These are phyloP conservation scores for Pichia eremophila DNA, from an alignment of 805 yeast species.

Conservation along the genomic window DNA sequence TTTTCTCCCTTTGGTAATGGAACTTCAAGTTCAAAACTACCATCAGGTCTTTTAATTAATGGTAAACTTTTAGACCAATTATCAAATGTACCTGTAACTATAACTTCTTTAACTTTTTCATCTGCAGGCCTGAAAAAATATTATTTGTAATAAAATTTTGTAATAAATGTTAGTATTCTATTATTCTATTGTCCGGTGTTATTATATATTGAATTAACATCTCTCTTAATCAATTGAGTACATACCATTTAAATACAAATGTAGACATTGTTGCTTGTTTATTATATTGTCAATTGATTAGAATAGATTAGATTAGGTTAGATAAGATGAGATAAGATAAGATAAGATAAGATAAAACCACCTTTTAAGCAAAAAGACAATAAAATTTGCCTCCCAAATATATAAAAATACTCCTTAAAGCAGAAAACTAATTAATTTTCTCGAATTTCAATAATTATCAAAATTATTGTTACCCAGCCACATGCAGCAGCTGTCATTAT, in stretches of 20 bases:
- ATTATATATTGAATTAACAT: too few relatives aligned
- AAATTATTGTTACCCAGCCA: too few relatives aligned
- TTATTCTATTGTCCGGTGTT: not conserved
- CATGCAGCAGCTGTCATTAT: too few relatives aligned
- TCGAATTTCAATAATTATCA: too few relatives aligned
- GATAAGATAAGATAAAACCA: too few relatives aligned
- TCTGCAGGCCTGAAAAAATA: slow-evolving; percentile 21
- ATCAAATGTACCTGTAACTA: slow-evolving; percentile 54
- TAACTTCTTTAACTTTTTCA: slow-evolving; percentile 24
- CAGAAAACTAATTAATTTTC: too few relatives aligned
- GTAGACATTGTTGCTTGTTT: not conserved
- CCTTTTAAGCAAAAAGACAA: too few relatives aligned
- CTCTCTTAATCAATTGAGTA: not conserved
- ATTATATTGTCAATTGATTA: too few relatives aligned
- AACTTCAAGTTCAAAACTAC: slow-evolving; percentile 24
- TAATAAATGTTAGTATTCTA: not conserved
- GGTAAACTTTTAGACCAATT: slow-evolving; percentile 44
- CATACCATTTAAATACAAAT: slow-evolving; percentile 5
- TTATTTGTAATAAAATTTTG: too few relatives aligned
- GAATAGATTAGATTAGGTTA: not conserved
- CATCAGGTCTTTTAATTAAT: slow-evolving; percentile 35
- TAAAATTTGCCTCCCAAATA: too few relatives aligned
- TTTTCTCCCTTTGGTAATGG: slow-evolving; percentile 20
- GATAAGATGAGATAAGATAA: too few relatives aligned
- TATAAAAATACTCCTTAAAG: too few relatives aligned